These are phyloP conservation scores for Danielia reshetovae DNA, from an alignment of 805 yeast genomes.

Conservation along the genomic window DNA sequence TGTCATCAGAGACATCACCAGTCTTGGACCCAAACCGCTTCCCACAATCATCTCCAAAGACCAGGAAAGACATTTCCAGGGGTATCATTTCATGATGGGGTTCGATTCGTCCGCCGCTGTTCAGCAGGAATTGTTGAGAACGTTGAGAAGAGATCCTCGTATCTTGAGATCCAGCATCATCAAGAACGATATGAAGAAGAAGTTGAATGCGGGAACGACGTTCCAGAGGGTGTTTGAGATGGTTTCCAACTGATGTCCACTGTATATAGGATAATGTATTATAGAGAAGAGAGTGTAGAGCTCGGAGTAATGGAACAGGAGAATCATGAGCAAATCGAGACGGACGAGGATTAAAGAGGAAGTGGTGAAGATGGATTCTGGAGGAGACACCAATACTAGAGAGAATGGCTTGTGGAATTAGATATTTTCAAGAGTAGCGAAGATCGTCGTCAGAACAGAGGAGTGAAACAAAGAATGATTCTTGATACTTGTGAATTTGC, in stretches of 20 bases:
- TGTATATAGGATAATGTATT: no score
- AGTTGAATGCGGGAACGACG: slow-evolving; percentile 55
- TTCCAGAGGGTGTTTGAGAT: slow-evolving; percentile 37
- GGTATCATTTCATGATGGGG: slow-evolving; percentile 79
- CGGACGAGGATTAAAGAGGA: no score
- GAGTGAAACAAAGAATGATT: no score
- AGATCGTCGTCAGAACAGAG: no score
- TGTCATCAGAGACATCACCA: slow-evolving; percentile 77
- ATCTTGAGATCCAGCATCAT: slow-evolving; percentile 74
- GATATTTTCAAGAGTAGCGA: no score
- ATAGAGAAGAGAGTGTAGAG: no score
- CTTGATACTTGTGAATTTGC: no score
- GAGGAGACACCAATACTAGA: no score
- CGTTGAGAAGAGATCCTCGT: slow-evolving; percentile 85
- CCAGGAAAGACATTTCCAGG: slow-evolving; percentile 87
- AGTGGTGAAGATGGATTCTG: no score
- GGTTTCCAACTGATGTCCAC: slow-evolving; percentile 7
- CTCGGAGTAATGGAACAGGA: no score
- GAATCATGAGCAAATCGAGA: no score
- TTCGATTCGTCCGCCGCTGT: slow-evolving; percentile 86
- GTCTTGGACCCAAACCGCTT: slow-evolving; percentile 71
- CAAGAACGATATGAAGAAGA: slow-evolving; percentile 52
- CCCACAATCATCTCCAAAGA: slow-evolving; percentile 82
- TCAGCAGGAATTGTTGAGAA: slow-evolving; percentile 77
- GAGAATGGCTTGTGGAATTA: no score